phyloP scores from a whole-genome alignment of 129 eudicot genomes.

The Pulicaria dysenterica region DNA sequence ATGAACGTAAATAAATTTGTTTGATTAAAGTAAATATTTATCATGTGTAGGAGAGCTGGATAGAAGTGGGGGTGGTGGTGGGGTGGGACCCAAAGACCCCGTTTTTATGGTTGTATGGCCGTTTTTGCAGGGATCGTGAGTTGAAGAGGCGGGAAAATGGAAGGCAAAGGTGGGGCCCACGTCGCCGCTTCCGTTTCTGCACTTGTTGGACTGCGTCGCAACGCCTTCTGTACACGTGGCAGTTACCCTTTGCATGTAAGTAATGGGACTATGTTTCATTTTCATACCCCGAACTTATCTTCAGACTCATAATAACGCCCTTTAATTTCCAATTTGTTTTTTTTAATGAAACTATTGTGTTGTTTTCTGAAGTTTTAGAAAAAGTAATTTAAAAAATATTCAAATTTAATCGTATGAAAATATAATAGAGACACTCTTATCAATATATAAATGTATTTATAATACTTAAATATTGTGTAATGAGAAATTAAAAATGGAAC shows the following conservation, averaged over 20 bases:
- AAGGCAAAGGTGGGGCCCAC: slow-evolving; percentile 37
- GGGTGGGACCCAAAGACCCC: slow-evolving; percentile 12
- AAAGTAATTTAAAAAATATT: too few species aligned
- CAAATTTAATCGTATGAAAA: too few species aligned
- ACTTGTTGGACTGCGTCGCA: slow-evolving; percentile 31
- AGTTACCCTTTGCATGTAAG: slow-evolving; percentile 39
- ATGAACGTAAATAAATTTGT: too few species aligned
- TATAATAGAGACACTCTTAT: too few species aligned
- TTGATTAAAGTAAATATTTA: background rate
- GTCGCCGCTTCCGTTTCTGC: slow-evolving; percentile 43
- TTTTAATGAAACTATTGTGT: too few species aligned
- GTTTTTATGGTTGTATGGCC: slow-evolving; percentile 37
- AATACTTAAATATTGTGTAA: too few species aligned
- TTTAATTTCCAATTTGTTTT: background rate
- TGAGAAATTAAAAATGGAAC: background rate
- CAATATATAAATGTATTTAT: too few species aligned
- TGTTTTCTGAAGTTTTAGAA: too few species aligned
- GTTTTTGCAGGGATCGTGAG: slow-evolving; percentile 31
- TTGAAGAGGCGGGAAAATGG: slow-evolving; percentile 45
- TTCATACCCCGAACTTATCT: background rate
- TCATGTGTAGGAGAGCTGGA: background rate
- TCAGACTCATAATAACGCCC: background rate
- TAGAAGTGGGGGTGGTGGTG: background rate
- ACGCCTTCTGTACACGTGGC: slow-evolving; percentile 39
- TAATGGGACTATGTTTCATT: background rate